Conservation (phyloP, 2,329 filamentous ascomycete species). For the Cladosporium colombiae region DNA sequence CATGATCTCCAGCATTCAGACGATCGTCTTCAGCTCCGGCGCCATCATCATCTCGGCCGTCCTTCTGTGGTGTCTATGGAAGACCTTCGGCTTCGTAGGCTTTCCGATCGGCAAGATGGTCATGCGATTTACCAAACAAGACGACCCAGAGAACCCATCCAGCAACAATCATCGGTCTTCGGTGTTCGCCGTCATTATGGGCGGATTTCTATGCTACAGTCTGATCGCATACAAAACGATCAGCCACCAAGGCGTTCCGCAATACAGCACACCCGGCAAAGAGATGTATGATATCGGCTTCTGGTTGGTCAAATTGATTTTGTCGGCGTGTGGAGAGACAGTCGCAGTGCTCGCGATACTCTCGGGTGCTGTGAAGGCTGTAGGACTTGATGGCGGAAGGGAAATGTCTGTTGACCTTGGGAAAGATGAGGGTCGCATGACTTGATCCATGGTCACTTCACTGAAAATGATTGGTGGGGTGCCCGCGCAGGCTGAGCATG, state of each 20-base stretch:
- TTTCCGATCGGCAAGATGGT: neutral
- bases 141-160: neutral
- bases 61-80: neutral
- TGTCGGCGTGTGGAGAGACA: neutral
- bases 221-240: neutral
- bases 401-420: neutral
- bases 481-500: neutral
- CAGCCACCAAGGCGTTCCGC: neutral
- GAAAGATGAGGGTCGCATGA: neutral
- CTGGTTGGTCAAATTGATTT: neutral
- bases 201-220: neutral
- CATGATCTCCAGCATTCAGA: neutral
- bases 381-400: neutral
- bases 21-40: neutral
- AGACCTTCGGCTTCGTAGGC: neutral
- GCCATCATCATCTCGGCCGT: neutral
- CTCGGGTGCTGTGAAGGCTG: neutral
- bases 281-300: neutral
- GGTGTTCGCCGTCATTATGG: neutral
- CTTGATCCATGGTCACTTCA: neutral
- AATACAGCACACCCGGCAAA: neutral
- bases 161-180: neutral
- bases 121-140: neutral
- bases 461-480: neutral
- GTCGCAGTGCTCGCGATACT: neutral